Conservation (phyloP, 2,329 filamentous ascomycete species). For the Colletotrichum destructivum region DNA sequence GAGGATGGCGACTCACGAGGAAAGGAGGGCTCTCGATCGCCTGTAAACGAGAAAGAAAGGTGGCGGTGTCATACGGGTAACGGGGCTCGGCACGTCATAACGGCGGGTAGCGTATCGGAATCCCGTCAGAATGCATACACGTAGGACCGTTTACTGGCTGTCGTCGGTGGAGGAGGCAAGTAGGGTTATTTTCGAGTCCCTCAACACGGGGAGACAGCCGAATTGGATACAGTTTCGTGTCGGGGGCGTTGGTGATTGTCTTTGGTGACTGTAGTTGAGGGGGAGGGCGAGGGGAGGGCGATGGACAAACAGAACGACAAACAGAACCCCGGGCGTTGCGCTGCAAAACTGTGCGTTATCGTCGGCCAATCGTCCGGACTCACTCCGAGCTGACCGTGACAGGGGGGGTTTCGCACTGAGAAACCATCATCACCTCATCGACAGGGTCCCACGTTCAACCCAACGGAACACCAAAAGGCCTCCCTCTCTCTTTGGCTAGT, state of each 20-base stretch:
- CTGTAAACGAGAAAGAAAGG: conserved; percentile 10
- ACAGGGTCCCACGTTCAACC: neutral
- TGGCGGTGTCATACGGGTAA: neutral
- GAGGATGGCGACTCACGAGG: neutral
- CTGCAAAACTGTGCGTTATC: conserved; percentile 30
- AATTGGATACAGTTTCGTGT: conserved; percentile 6
- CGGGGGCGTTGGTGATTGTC: neutral
- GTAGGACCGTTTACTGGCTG: conserved; percentile 25
- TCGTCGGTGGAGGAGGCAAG: neutral
- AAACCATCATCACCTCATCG: neutral
- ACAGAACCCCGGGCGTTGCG: conserved; percentile 27
- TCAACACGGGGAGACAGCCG: conserved; percentile 8
- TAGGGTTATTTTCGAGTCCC: conserved; percentile 23
- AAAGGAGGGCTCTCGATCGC: neutral
- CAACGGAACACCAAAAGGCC: neutral
- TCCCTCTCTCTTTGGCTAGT: neutral
- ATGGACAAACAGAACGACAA: neutral
- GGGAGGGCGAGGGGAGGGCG: neutral
- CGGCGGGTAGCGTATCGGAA: conserved; percentile 31
- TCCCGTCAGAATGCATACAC: conserved; percentile 39
- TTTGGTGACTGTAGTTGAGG: too few species aligned
- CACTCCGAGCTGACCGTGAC: conserved; percentile 27
- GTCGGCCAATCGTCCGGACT: conserved; percentile 33
- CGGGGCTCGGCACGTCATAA: conserved; percentile 30
- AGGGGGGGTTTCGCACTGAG: conserved; percentile 12